Percentiles rank a stretch among this genome's conserved stretches.
Conservation (phyloP, 495 filamentous ascomycete genomes). For the Penicillium waksmanii region DNA sequence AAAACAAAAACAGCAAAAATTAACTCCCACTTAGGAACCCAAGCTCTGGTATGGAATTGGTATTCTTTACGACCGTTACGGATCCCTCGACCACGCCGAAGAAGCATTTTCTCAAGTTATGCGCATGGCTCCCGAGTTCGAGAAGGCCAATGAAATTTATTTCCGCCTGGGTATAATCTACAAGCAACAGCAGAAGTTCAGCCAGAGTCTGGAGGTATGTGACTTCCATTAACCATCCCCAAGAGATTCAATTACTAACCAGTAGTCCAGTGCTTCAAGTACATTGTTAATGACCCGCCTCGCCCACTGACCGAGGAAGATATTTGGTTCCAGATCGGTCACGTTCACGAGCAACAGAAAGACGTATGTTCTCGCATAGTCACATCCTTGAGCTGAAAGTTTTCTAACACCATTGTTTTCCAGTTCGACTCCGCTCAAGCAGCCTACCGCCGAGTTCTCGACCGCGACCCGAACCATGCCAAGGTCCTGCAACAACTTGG, state of each 20-base stretch:
- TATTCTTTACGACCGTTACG: conserved; percentile 96
- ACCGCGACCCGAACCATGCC: conserved; percentile 93
- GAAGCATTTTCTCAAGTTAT: conserved; percentile 99
- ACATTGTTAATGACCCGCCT: conserved; percentile 92
- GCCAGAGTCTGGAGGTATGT: conserved; percentile 84
- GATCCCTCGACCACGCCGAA: conserved; percentile 95
- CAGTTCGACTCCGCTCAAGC: conserved; percentile 91
- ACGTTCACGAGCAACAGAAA: conserved; percentile 98
- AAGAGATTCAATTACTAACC: background rate
- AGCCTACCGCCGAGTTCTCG: conserved; percentile 90
- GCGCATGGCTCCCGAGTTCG: conserved; percentile 97
- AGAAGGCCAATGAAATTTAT: conserved; percentile 99
- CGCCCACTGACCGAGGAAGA: conserved; percentile 95
- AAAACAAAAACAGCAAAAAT: background rate
- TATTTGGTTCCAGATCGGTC: conserved; percentile 99
- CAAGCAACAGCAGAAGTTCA: conserved; percentile 97
- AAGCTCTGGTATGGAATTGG: conserved; percentile 99
- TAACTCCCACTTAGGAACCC: conserved; percentile 68
- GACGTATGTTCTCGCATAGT: conserved; percentile 66
- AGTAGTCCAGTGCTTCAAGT: conserved; percentile 85
- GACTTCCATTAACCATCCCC: background rate
- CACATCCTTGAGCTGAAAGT: background rate
- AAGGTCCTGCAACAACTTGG: conserved; percentile 98
- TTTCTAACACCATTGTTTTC: conserved; percentile 14
- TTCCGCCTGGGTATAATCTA: conserved; percentile 99